Base-by-base conservation (phyloP, 768 basidiomycete species). In the Mycena amicta region DNA sequence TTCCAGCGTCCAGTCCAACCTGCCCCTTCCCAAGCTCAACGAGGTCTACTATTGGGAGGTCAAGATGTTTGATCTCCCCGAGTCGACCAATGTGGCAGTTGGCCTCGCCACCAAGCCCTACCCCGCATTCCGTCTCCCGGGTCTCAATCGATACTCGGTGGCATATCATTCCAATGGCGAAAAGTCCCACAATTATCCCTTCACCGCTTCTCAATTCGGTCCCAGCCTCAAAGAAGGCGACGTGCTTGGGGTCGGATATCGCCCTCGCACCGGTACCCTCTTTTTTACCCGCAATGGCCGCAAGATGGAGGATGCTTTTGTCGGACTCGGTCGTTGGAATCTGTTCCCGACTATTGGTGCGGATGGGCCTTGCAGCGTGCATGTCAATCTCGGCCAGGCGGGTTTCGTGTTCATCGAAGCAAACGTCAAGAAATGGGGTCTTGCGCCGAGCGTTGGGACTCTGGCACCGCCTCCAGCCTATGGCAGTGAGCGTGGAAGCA, bases 1-100 rank as follows among this genome's bases (percentile, higher is more conserved):
- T 2, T 95, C 96, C 13, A 93, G 85, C 59, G 97, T 99, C 11
- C 93, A 98, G 77, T 96, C 94, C 50, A 99, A 98, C 71, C 80
- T 99, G 11, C 97, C 97, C 2, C 78, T 99, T 3, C 97, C 97
- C 13, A 98, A 98, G 70, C 80, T 98, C 50, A 99, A 99, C 75
- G 97, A 98, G 72, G 95, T 98, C 13, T 99, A 99, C 71, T 99
- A 99, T 71, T 99, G 93, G 92, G 97, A 99, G 71, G 91, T 94
- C 61, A 99, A 99, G 77, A 92, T 98, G 91, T 98, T 95, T 70
- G 97, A 99, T 75, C 89, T 97, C 54, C 94, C 95, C 13, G 79
- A 84, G 60, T 78, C 83, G 2, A 98, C 95, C 8, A 91, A 82
- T 45, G 89, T 97, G n/a, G 87, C 93, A 30, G 85, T 98, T 50